Evolutionary conservation across 2,329 filamentous ascomycete genomes (phyloP), one percentile per base, ranked within the genome.

Genomic region (Calonectria ilicicola): DNA sequence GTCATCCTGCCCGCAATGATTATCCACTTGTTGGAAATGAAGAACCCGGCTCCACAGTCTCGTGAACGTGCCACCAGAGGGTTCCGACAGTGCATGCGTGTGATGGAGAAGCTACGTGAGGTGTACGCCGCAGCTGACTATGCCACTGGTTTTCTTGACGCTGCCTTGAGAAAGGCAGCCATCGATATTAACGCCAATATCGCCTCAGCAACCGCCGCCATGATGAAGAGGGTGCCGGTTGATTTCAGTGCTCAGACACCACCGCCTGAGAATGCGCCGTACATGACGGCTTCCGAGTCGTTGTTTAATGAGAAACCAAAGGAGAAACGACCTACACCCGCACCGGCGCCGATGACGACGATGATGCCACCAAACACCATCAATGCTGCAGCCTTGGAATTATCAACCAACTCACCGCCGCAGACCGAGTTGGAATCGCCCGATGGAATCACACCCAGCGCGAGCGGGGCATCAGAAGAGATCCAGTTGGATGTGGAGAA

Each of bases 71-170:
- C 94, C 58, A 89, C 95, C 27, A 91, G 93, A 70, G 94, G 95
- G 23, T 98, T 98, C 86, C 93, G 93, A 78, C 93, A 95, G 82
- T 98, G 96, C 85, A 98, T 98, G 95, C 91, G 93, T 58, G 95
- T 98, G 72, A 94, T 98, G 88, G 93, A 95, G 82, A 93, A 93
- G 75, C 89, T 98, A 21, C 92, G 95, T 44, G 95, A 98, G 80
- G 94, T 95, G 35, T 98, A 98, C 80, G 93, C 95, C 0, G 95
- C 96, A 0, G 96, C 96, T n/a, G 96, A 98, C 83, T 98, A 97
- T 79, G 95, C 95, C n/a, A 96, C 94, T 1, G 94, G 94, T 2
- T 98, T 98, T 86, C 89, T 98, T n/a, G 95, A 98, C 81, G 95
- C 95, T 1, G 95, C 95, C 1, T 93, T 98, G 74, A 92, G 94